phyloP scores from a whole-genome alignment of 306 rosid species.

The Inga laurina region DNA sequence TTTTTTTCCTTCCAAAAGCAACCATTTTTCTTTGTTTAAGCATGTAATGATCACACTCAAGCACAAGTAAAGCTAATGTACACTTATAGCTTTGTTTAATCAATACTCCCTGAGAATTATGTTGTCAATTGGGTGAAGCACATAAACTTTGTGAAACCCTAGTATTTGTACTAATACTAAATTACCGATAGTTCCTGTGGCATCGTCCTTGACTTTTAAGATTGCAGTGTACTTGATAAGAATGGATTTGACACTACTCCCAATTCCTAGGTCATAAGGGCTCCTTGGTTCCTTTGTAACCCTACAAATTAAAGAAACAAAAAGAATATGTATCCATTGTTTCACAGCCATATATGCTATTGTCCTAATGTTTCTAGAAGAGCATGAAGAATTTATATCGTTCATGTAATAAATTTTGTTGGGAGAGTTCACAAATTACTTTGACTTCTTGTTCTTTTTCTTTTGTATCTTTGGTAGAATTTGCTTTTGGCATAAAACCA shows the following conservation, averaged over 20 bases:
- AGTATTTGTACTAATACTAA: background rate
- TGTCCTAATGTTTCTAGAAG: background rate
- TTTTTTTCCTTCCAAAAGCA: background rate
- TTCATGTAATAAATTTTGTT: background rate
- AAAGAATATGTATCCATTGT: background rate
- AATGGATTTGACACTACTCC: background rate
- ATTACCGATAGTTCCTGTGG: background rate
- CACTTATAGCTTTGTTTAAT: background rate
- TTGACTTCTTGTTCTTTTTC: background rate
- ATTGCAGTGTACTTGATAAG: background rate
- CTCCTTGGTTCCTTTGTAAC: background rate
- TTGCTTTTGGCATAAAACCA: conserved; percentile 22
- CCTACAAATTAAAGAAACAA: background rate
- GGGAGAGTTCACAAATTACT: background rate
- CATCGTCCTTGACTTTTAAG: background rate
- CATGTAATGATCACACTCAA: background rate
- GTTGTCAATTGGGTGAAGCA: background rate
- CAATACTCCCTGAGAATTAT: background rate
- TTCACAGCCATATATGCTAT: background rate
- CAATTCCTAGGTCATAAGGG: background rate
- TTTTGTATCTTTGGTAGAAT: background rate
- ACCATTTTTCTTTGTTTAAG: background rate
- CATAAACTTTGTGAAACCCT: background rate
- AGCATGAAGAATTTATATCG: background rate
- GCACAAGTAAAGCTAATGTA: background rate